Conservation (phyloP, 768 basidiomycete genomes). For the Strobilomyces dryophilus region DNA sequence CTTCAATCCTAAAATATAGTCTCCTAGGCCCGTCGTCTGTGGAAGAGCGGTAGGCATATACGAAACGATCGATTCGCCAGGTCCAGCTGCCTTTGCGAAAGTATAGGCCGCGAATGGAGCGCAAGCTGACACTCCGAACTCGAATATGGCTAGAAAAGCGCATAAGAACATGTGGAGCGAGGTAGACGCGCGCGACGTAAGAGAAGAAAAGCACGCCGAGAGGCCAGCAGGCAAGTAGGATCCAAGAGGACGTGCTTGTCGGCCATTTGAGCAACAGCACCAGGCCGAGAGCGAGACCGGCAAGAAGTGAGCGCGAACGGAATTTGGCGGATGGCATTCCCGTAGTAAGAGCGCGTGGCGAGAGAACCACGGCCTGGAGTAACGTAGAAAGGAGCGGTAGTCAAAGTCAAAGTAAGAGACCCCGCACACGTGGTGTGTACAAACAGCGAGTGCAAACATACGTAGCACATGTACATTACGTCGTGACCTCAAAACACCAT, state of each 20-base stretch:
- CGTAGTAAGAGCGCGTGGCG: constrained; percentile 1
- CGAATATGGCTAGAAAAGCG: constrained; percentile 58
- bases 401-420: neutral
- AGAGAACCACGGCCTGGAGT: neutral
- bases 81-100: constrained; percentile 51
- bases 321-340: constrained; percentile 7
- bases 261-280: constrained; percentile 21
- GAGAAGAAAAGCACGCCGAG: constrained; percentile 50
- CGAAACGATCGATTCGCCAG: constrained; percentile 66
- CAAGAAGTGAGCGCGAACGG: constrained; percentile 9
- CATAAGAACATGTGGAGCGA: constrained; percentile 60
- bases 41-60: constrained; percentile 50
- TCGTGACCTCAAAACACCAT: constrained; percentile 67
- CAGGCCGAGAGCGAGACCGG: constrained; percentile 9
- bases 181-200: constrained; percentile 59
- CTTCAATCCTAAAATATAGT: constrained; percentile 61
- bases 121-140: constrained; percentile 68
- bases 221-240: constrained; percentile 45
- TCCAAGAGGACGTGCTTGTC: constrained; percentile 31
- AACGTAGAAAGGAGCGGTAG: constrained; percentile 1
- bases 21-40: constrained; percentile 46
- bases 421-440: constrained; percentile 9
- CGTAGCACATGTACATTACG: constrained; percentile 12
- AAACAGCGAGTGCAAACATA: constrained; percentile 12
- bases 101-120: constrained; percentile 75